Evolutionary conservation across 306 rosid species (phyloP).

Genomic region (Corylus avellana): DNA sequence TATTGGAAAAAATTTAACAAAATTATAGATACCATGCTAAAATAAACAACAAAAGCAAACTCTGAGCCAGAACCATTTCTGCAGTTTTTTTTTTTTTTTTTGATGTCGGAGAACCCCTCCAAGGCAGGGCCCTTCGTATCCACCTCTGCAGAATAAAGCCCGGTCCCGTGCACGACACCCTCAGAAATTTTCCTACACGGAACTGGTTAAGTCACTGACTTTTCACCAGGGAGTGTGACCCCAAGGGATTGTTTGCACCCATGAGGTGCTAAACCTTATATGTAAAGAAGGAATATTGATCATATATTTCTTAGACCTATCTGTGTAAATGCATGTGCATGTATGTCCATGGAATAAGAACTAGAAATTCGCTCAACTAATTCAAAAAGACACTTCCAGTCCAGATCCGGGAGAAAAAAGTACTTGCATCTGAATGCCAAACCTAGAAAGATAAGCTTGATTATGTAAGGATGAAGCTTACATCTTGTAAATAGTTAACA

Average conservation of each 20-base stretch:
- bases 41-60: neutral
- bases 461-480: slow-evolving; percentile 33
- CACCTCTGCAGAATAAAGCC: too few relatives aligned
- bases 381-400: neutral
- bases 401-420: neutral
- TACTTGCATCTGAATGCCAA: slow-evolving; percentile 23
- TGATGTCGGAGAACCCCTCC: too few relatives aligned
- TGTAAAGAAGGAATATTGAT: neutral
- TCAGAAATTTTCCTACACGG: too few relatives aligned
- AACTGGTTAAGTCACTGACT: too few relatives aligned
- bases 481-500: slow-evolving; percentile 88
- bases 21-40: neutral
- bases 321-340: neutral
- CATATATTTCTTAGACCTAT: neutral
- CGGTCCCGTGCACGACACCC: too few relatives aligned
- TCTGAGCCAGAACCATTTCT: neutral
- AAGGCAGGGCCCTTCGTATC: too few relatives aligned
- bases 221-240: too few relatives aligned
- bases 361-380: neutral
- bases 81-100: neutral
- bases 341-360: neutral
- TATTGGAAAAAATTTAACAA: neutral
- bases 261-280: neutral
- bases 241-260: too few relatives aligned
- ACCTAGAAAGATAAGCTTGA: slow-evolving; percentile 24